Evolutionary conservation across 345 rosid genomes (phyloP), one percentile per base, ranked within the genome.

Genomic region (Acer campestre): DNA sequence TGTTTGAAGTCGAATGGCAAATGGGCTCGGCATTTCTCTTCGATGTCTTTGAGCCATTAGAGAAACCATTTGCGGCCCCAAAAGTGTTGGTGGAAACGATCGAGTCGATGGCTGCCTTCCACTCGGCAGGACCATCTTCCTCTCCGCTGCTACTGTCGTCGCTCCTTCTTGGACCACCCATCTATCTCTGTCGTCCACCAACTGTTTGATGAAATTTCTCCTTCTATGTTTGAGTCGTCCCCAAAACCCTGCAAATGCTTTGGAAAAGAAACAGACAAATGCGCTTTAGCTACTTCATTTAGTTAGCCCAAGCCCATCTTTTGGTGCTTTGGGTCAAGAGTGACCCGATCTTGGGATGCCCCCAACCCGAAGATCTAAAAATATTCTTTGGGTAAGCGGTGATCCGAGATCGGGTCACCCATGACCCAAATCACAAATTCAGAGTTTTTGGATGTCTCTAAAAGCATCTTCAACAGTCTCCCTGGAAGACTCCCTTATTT

Each of bases 21-120:
- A 38, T 42, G 56, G 61, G 71, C 53, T 71, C 64, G 58, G 64
- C 40, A 27, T 44, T 70, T 4, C 40, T 9, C n/a, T 48, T 23
- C 51, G 62, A 9, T 13, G 67, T 40, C 0, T 68, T 42, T 40
- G 78, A 72, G 74, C 79, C 77, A 56, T 42, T 59, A 80, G 77
- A 55, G 82, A 55, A 59, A 31, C 53, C 63, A 23, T 74, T 84
- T 40, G 80, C 65, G 22, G 73, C 84, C 71, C 29, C 84, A 48
- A 84, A 90, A 55, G 85, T 79, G 62, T 91, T 90, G 61, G 94
- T 82, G 67, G 90, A 79, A 35, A 80, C 95, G 38, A 93, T 78
- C 4, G 97, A 95, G 46, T 85, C 83, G 63, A 95, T 89, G 61
- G 96, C 94, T 17, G 94, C 93, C 82, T 81, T 92, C 97, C 94